Evolutionary conservation across 257 asterid genomes (phyloP).

Genomic region (Solanum microdontum): DNA sequence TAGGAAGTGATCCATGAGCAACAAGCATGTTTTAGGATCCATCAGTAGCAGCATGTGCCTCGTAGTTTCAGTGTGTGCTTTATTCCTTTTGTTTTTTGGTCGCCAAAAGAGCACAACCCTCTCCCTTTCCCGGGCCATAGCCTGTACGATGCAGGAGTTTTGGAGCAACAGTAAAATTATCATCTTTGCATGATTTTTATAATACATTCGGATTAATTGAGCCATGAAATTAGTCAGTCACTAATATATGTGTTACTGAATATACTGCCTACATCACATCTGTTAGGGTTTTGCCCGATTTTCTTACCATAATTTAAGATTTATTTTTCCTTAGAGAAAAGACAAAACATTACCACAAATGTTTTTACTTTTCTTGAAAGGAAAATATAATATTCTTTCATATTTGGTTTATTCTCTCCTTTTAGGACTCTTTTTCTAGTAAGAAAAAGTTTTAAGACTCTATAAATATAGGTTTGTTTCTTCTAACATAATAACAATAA

Average conservation of each 20-base stretch:
- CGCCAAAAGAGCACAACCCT: not conserved
- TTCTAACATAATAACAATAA: no score
- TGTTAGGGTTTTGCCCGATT: no score
- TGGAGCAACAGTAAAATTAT: not conserved
- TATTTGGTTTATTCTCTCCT: no score
- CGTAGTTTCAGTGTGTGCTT: not conserved
- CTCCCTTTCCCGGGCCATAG: not conserved
- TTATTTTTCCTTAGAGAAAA: no score
- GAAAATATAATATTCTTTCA: no score
- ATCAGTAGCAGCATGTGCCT: not conserved
- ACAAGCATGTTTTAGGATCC: not conserved
- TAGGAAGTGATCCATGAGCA: not conserved
- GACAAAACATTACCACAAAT: no score
- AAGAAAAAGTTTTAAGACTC: no score
- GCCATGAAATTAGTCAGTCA: not conserved
- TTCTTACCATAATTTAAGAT: no score
- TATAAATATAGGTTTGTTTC: no score
- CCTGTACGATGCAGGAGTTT: not conserved
- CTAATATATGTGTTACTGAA: not conserved
- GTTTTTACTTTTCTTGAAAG: no score
- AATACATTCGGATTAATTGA: not conserved
- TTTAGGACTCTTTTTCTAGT: no score
- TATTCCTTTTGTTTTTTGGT: conserved; percentile 27
- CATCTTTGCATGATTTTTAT: not conserved
- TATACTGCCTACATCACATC: not conserved